A percentile compares a stretch with the other conserved stretches of the same genome.
Evolutionary conservation across 2,329 filamentous ascomycete species (phyloP).

Genomic region (Aureobasidium sp.): DNA sequence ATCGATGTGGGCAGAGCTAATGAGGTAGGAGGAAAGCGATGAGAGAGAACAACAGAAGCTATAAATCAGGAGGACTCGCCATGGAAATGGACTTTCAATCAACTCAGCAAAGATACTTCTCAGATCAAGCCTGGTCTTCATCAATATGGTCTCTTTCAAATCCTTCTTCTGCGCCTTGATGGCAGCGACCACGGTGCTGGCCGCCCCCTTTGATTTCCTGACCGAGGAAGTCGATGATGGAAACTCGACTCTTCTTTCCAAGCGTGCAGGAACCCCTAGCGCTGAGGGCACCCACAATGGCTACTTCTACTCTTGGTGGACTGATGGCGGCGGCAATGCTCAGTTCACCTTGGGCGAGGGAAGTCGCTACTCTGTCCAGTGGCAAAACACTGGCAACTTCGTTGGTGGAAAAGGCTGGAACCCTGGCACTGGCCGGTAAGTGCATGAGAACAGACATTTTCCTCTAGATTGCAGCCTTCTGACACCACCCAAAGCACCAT

Average conservation of each 20-base stretch:
- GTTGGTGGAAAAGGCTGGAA: constrained; percentile 53
- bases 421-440: constrained; percentile 42
- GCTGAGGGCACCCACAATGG: constrained; percentile 14
- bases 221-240: constrained; percentile 20
- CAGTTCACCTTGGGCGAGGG: constrained; percentile 7
- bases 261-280: constrained; percentile 34
- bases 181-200: constrained; percentile 26
- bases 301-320: constrained; percentile 25
- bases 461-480: neutral
- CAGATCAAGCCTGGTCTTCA: neutral
- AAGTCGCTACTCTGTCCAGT: constrained; percentile 13
- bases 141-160: constrained; percentile 34
- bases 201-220: constrained; percentile 29
- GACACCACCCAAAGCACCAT: constrained; percentile 32
- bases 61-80: neutral
- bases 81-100: neutral
- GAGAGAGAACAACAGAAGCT: neutral
- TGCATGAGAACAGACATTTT: neutral
- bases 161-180: constrained; percentile 29
- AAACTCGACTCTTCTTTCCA: constrained; percentile 18
- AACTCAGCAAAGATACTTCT: neutral
- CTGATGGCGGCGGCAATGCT: constrained; percentile 17
- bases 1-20: neutral
- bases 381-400: constrained; percentile 28
- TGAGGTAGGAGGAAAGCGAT: neutral